Percentiles rank a stretch among this genome's conserved stretches.
Conservation (phyloP, 2,329 filamentous ascomycete genomes). For the Paraconiothyrium sp. region DNA sequence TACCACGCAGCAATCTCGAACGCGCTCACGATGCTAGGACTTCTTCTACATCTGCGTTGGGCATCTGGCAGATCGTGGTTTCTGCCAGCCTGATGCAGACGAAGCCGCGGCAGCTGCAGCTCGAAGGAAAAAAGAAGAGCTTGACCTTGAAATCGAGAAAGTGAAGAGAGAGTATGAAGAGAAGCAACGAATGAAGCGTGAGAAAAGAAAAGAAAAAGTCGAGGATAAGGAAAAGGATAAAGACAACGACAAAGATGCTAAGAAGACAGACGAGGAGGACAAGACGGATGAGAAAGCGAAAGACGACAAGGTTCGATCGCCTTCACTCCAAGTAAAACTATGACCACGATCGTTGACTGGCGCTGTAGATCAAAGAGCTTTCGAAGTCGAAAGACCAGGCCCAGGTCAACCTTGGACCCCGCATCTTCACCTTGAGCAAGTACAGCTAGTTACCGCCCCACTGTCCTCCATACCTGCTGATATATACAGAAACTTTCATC, state of each 20-base stretch:
- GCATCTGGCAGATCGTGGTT: slow-evolving; percentile 84
- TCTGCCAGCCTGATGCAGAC: slow-evolving; percentile 76
- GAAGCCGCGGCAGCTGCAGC: slow-evolving; percentile 68
- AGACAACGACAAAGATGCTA: slow-evolving; percentile 56
- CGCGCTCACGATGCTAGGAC: slow-evolving; percentile 62
- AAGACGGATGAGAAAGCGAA: slow-evolving; percentile 73
- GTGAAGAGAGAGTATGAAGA: slow-evolving; percentile 61
- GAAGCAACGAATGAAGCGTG: slow-evolving; percentile 67
- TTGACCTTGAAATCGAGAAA: slow-evolving; percentile 59
- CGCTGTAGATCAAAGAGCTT: slow-evolving; percentile 55
- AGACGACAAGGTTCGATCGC: slow-evolving; percentile 62
- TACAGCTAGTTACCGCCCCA: slow-evolving; percentile 48
- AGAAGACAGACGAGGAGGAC: slow-evolving; percentile 68
- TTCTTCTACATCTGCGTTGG: slow-evolving; percentile 90
- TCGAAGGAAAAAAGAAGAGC: slow-evolving; percentile 62
- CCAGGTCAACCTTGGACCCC: slow-evolving; percentile 71
- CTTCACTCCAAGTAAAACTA: neutral
- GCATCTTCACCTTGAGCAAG: slow-evolving; percentile 87
- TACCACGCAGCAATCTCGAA: neutral
- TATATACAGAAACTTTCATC: slow-evolving; percentile 76
- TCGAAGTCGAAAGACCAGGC: slow-evolving; percentile 57
- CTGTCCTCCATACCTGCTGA: neutral
- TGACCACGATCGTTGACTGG: slow-evolving; percentile 19
- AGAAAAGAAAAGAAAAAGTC: slow-evolving; percentile 56
- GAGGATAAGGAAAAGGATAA: slow-evolving; percentile 70